Conservation (phyloP, 768 basidiomycete species). For the Daedaleopsis sinensis region DNA sequence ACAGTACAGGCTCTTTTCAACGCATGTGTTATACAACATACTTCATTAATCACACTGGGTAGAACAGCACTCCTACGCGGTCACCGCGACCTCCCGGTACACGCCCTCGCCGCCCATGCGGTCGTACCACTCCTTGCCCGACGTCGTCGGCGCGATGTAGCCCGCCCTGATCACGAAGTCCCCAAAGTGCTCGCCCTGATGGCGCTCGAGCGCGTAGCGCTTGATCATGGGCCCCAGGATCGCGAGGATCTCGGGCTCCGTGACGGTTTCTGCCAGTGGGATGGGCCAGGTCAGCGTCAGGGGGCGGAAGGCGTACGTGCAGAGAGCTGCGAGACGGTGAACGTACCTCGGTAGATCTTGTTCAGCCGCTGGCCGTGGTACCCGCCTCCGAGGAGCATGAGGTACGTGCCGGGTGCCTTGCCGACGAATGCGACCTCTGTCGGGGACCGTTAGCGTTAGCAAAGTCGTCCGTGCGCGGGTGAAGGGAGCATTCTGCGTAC, state of each 20-base stretch:
- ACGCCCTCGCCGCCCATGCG: slow-evolving; percentile 78
- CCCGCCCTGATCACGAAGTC: slow-evolving; percentile 94
- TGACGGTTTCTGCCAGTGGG: slow-evolving; percentile 77
- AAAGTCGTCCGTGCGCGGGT: no score
- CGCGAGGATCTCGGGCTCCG: slow-evolving; percentile 88
- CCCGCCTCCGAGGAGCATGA: slow-evolving; percentile 95
- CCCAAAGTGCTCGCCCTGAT: slow-evolving; percentile 89
- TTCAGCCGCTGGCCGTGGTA: slow-evolving; percentile 94
- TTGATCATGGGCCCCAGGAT: slow-evolving; percentile 95
- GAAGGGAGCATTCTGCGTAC: slow-evolving; percentile 38
- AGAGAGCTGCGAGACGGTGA: not conserved
- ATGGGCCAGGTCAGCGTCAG: not conserved
- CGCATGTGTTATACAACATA: not conserved
- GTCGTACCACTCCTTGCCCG: slow-evolving; percentile 88
- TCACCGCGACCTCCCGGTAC: slow-evolving; percentile 40
- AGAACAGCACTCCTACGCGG: slow-evolving; percentile 2
- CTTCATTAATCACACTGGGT: no score
- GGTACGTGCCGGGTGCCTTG: slow-evolving; percentile 90
- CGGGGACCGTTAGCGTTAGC: no score
- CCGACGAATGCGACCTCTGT: slow-evolving; percentile 95
- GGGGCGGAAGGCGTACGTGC: not conserved
- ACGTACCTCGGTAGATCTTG: slow-evolving; percentile 88
- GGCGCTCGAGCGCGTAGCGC: slow-evolving; percentile 84
- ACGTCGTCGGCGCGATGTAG: slow-evolving; percentile 83
- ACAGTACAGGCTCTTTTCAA: no score